Conservation (phyloP, 371 early-diverging fungal genomes). For the Batkoa obscura region DNA sequence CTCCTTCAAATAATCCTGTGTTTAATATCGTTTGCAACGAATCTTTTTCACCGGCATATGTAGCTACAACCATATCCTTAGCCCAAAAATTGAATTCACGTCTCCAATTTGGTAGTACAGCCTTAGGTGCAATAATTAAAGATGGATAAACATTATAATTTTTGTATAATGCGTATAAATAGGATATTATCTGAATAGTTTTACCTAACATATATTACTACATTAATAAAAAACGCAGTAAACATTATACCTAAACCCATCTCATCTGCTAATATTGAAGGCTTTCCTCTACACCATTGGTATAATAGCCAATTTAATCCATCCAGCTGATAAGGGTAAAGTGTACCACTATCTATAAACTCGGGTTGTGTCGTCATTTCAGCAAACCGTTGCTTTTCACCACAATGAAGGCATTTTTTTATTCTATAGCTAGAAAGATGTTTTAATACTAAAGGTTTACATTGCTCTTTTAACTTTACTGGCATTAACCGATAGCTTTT, state of each 20-base stretch:
- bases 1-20: constrained; percentile 61
- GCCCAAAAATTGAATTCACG: constrained; percentile 87
- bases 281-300: neutral
- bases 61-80: constrained; percentile 38
- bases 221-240: neutral
- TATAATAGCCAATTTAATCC: constrained; percentile 33
- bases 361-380: constrained; percentile 39
- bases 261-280: constrained; percentile 74
- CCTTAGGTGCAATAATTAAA: constrained; percentile 94
- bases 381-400: constrained; percentile 4
- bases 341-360: constrained; percentile 31
- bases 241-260: constrained; percentile 64
- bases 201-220: neutral
- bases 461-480: neutral
- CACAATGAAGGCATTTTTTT: neutral
- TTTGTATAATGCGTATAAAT: neutral
- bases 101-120: constrained; percentile 96
- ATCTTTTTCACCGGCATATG: neutral
- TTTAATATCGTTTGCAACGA: constrained; percentile 24
- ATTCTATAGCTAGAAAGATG: neutral
- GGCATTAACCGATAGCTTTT: neutral
- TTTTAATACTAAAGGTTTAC: no score
- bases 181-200: constrained; percentile 5
- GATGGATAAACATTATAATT: constrained; percentile 30
- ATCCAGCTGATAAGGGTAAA: constrained; percentile 68